Evolutionary conservation across 768 basidiomycete species (phyloP).

Genomic region (Dendrothele bispora): DNA sequence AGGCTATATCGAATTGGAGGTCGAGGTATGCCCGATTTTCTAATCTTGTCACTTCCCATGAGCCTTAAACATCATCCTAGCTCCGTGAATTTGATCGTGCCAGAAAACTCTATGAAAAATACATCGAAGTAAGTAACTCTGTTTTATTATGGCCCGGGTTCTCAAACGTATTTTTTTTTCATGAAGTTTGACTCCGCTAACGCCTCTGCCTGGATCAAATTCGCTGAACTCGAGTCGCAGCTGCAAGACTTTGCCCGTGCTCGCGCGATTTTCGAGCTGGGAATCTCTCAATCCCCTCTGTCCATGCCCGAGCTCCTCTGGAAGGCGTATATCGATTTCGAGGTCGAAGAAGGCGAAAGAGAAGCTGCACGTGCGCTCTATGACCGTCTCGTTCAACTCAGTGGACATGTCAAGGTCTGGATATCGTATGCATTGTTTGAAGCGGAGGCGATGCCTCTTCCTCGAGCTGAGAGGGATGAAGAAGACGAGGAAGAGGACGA

Average conservation of each 20-base stretch:
- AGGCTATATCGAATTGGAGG: slow-evolving; percentile 91
- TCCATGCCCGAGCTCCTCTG: slow-evolving; percentile 95
- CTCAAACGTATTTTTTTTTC: slow-evolving; percentile 4
- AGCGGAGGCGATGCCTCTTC: slow-evolving; percentile 68
- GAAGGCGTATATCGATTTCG: slow-evolving; percentile 98
- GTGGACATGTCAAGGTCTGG: slow-evolving; percentile 97
- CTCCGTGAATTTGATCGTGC: slow-evolving; percentile 96
- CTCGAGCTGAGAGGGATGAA: slow-evolving; percentile 65
- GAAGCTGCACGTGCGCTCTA: slow-evolving; percentile 83
- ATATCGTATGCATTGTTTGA: slow-evolving; percentile 94
- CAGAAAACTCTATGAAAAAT: slow-evolving; percentile 89
- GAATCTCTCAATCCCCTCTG: slow-evolving; percentile 75
- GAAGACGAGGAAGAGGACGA: slow-evolving; percentile 75
- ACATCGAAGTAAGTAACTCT: slow-evolving; percentile 68
- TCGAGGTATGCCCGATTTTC: slow-evolving; percentile 57
- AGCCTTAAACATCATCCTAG: slow-evolving; percentile 33
- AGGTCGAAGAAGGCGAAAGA: slow-evolving; percentile 90
- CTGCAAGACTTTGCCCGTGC: slow-evolving; percentile 87
- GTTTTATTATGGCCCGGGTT: not conserved
- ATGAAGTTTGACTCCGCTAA: slow-evolving; percentile 83
- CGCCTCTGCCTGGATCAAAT: slow-evolving; percentile 94
- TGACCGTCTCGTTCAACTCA: slow-evolving; percentile 81
- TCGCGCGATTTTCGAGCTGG: slow-evolving; percentile 93
- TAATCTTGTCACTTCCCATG: not conserved
- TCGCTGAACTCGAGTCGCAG: slow-evolving; percentile 86